A percentile compares a stretch with the other conserved stretches of the same genome.
Evolutionary conservation across 2,329 filamentous ascomycete genomes (phyloP).

Genomic region (Colletotrichum phormii): DNA sequence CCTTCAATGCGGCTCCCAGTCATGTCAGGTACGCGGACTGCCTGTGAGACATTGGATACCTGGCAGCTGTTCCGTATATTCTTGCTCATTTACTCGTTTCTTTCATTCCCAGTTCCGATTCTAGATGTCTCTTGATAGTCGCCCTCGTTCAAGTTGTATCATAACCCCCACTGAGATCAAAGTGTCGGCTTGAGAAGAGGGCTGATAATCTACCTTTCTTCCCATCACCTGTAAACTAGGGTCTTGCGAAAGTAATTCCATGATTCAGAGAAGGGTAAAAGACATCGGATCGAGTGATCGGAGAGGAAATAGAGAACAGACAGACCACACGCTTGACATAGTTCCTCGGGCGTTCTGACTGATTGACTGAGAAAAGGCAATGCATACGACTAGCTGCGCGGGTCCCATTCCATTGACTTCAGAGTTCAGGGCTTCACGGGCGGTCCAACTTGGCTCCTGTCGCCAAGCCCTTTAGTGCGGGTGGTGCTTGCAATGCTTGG

Average conservation of each 20-base stretch:
- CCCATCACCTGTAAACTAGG: neutral
- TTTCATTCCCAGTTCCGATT: neutral
- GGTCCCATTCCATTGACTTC: neutral
- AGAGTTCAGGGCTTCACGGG: constrained; percentile 8
- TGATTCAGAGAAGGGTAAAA: neutral
- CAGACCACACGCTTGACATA: neutral
- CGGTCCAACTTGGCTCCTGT: constrained; percentile 18
- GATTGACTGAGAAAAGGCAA: neutral
- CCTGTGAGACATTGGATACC: neutral
- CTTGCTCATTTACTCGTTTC: neutral
- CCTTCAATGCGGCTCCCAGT: neutral
- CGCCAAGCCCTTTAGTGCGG: constrained; percentile 29
- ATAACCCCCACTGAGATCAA: neutral
- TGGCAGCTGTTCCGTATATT: neutral
- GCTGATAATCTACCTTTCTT: neutral
- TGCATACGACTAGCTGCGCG: neutral
- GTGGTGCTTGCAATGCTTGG: neutral
- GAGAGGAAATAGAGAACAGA: neutral
- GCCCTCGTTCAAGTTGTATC: neutral
- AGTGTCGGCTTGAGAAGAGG: neutral
- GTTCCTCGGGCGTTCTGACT: neutral
- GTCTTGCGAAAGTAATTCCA: neutral
- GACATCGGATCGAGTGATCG: neutral
- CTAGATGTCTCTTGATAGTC: neutral
- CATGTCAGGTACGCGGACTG: neutral